Evolutionary conservation across 345 rosid species (phyloP).

Genomic region (Moricandia moricandioides): DNA sequence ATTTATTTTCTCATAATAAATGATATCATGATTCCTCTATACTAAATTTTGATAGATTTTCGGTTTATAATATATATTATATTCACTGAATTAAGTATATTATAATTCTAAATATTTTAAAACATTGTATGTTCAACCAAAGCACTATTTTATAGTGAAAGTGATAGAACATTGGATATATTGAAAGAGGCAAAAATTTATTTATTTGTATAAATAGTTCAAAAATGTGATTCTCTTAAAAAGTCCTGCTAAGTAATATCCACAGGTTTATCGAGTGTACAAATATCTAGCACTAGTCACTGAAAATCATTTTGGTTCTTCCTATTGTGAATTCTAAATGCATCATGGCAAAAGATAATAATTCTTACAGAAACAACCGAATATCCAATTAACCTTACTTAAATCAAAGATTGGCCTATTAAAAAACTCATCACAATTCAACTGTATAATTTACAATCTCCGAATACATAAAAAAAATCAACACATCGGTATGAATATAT

Average conservation of each 20-base stretch:
- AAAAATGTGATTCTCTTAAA: neutral
- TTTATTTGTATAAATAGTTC: neutral
- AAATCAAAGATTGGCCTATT: neutral
- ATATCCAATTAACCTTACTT: neutral
- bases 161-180: neutral
- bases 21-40: neutral
- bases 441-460: neutral
- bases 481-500: neutral
- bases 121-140: neutral
- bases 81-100: neutral
- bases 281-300: slow-evolving; percentile 18
- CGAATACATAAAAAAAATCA: neutral
- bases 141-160: slow-evolving; percentile 1
- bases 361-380: neutral
- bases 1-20: neutral
- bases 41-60: neutral
- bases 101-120: neutral
- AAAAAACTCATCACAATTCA: neutral
- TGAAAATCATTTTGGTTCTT: neutral
- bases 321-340: neutral
- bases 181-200: neutral
- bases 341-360: slow-evolving; percentile 1
- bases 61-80: no score
- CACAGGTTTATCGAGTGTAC: slow-evolving; percentile 6
- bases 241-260: neutral